A percentile compares a stretch with the other conserved stretches of the same genome.
Evolutionary conservation across 2,329 filamentous ascomycete species (phyloP).

Genomic region (Colletotrichum lini): DNA sequence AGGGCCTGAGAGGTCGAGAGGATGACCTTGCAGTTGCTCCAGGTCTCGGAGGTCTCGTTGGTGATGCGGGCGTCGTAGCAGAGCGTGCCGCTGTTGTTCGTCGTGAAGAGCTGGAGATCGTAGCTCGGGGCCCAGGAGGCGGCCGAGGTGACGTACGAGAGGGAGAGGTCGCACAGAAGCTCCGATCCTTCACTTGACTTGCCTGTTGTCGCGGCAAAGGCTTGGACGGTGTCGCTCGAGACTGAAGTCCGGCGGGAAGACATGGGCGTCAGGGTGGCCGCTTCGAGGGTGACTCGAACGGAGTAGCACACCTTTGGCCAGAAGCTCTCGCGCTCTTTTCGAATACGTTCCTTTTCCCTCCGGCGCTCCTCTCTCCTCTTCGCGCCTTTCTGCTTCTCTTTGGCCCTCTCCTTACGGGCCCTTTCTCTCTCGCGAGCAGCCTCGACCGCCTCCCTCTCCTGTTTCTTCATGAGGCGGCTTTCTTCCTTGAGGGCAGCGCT

Average conservation of each 20-base stretch:
- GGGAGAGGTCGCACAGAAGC: slow-evolving; percentile 60
- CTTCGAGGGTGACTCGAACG: slow-evolving; percentile 67
- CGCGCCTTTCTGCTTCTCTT: slow-evolving; percentile 50
- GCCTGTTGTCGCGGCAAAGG: slow-evolving; percentile 56
- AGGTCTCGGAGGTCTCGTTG: slow-evolving; percentile 75
- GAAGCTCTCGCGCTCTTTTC: slow-evolving; percentile 59
- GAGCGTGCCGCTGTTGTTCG: slow-evolving; percentile 64
- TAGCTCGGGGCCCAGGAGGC: slow-evolving; percentile 75
- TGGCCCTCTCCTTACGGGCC: slow-evolving; percentile 34
- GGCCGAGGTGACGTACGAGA: slow-evolving; percentile 72
- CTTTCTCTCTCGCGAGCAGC: not conserved
- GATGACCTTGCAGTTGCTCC: slow-evolving; percentile 71
- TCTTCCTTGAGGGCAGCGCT: slow-evolving; percentile 52
- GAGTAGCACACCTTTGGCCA: slow-evolving; percentile 66
- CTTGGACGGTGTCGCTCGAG: slow-evolving; percentile 67
- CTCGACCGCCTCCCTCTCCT: not conserved
- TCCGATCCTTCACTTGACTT: slow-evolving; percentile 42
- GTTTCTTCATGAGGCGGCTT: slow-evolving; percentile 45
- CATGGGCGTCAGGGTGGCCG: slow-evolving; percentile 56
- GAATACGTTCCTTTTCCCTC: slow-evolving; percentile 62
- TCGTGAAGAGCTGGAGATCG: slow-evolving; percentile 73
- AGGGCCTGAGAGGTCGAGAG: slow-evolving; percentile 75
- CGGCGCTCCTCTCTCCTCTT: slow-evolving; percentile 54
- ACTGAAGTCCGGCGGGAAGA: slow-evolving; percentile 66
- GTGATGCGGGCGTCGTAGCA: slow-evolving; percentile 74